A percentile compares a stretch with the other conserved stretches of the same genome.
These are phyloP conservation scores for Leishmania tarentolae DNA, from an alignment of 208 protist genomes.

Conservation along the genomic window DNA sequence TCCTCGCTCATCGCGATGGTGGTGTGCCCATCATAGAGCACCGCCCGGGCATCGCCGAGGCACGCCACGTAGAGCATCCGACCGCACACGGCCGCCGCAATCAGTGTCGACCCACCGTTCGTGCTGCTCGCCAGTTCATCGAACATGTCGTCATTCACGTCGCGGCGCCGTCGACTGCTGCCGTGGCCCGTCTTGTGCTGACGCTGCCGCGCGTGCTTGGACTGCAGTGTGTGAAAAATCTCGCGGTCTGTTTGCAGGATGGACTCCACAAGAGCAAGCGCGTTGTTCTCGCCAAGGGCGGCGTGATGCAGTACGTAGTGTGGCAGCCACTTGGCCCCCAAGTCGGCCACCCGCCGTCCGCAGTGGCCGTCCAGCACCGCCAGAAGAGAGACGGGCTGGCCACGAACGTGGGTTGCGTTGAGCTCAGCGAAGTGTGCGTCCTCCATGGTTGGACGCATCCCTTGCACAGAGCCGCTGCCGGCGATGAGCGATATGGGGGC, in stretches of 20 bases:
- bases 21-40: conserved; percentile 74
- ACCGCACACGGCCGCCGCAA: conserved; percentile 63
- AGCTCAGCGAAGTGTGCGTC: conserved; percentile 74
- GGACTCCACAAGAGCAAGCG: conserved; percentile 71
- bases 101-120: conserved; percentile 76
- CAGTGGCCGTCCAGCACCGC: conserved; percentile 87
- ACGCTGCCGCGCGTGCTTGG: conserved; percentile 22
- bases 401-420: conserved; percentile 44
- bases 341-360: conserved; percentile 68
- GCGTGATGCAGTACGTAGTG: conserved; percentile 64
- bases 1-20: conserved; percentile 92
- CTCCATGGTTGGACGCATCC: conserved; percentile 82
- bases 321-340: conserved; percentile 62
- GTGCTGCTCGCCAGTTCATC: conserved; percentile 18
- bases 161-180: conserved; percentile 19
- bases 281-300: conserved; percentile 72
- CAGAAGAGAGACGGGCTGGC: conserved; percentile 62
- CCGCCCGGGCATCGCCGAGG: conserved; percentile 86
- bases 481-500: conserved; percentile 50
- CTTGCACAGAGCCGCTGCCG: conserved; percentile 69
- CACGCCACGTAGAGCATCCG: conserved; percentile 87
- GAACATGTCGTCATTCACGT: conserved; percentile 22
- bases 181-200: conserved; percentile 12
- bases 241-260: conserved; percentile 72
- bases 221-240: conserved; percentile 39